phyloP scores from a whole-genome alignment of 306 rosid genomes.

The Astragalus glycyphyllos region DNA sequence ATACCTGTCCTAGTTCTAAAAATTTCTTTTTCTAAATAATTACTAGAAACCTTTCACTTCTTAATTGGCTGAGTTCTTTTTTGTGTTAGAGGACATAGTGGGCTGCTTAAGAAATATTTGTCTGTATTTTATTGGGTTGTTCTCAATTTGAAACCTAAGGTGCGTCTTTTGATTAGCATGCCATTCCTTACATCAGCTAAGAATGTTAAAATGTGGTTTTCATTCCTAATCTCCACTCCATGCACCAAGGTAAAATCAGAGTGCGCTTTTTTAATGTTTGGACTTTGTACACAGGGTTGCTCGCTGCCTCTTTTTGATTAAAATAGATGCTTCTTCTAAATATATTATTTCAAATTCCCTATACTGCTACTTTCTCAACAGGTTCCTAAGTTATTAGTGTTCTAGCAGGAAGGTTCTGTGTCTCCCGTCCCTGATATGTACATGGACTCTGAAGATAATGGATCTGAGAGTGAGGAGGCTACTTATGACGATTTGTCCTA shows the following conservation, averaged over 20 bases:
- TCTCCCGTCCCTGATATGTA: slow-evolving; percentile 64
- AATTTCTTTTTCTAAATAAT: background rate
- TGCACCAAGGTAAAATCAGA: slow-evolving; percentile 16
- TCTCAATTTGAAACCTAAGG: slow-evolving; percentile 15
- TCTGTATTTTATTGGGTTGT: slow-evolving; percentile 12
- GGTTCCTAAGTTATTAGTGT: slow-evolving; percentile 50
- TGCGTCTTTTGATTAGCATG: background rate
- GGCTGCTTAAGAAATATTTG: background rate
- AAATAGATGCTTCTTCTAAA: background rate
- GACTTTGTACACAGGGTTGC: slow-evolving; percentile 13
- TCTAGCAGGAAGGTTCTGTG: slow-evolving; percentile 74
- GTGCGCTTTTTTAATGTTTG: slow-evolving; percentile 9
- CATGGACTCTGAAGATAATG: slow-evolving; percentile 76
- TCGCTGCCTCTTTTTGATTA: slow-evolving; percentile 31
- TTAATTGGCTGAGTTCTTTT: slow-evolving; percentile 29
- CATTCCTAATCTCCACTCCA: slow-evolving; percentile 1
- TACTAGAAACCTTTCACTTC: slow-evolving; percentile 13
- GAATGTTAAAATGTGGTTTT: slow-evolving; percentile 17
- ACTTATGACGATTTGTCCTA: slow-evolving; percentile 77
- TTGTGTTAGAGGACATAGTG: slow-evolving; percentile 27
- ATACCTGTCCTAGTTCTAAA: slow-evolving; percentile 7
- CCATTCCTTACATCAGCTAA: slow-evolving; percentile 28
- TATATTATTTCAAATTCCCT: slow-evolving; percentile 13
- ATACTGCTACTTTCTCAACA: slow-evolving; percentile 26
- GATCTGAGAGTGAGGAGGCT: slow-evolving; percentile 77